A percentile compares a stretch with the other conserved stretches of the same genome.
phyloP scores from a whole-genome alignment of 495 filamentous ascomycete species.

The Penicillium samsonianum region DNA sequence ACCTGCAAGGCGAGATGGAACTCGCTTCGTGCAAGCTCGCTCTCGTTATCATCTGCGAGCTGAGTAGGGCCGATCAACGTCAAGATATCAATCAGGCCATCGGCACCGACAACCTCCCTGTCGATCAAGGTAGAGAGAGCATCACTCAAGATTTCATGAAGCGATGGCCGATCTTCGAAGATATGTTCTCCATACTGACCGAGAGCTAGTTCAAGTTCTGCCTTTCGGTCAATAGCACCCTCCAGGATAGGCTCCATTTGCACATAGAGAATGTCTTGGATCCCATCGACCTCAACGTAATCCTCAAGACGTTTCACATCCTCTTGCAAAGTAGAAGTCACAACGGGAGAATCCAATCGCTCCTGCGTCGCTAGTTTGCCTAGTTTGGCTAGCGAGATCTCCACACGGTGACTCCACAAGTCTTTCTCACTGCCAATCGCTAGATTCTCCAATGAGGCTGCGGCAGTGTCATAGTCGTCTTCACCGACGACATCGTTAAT shows the following conservation, averaged over 20 bases:
- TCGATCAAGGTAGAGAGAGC: constrained; percentile 65
- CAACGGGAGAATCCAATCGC: constrained; percentile 24
- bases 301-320: constrained; percentile 54
- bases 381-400: constrained; percentile 85
- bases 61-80: constrained; percentile 62
- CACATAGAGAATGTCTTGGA: constrained; percentile 74
- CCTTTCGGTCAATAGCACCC: constrained; percentile 73
- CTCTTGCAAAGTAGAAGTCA: constrained; percentile 30
- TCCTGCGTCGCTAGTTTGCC: constrained; percentile 64
- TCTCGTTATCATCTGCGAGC: constrained; percentile 35
- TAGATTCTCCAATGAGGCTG: constrained; percentile 61
- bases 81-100: constrained; percentile 76
- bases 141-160: constrained; percentile 63
- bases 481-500: constrained; percentile 84
- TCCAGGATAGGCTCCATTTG: constrained; percentile 57
- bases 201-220: constrained; percentile 71
- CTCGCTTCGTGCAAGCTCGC: constrained; percentile 47
- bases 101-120: constrained; percentile 64
- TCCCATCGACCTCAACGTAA: constrained; percentile 61
- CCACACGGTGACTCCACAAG: constrained; percentile 85
- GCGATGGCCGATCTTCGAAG: constrained; percentile 60
- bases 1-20: constrained; percentile 74
- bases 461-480: constrained; percentile 69
- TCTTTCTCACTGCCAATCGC: constrained; percentile 69
- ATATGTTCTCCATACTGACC: constrained; percentile 61